Percentiles rank a stretch among this genome's conserved stretches.
phyloP scores from a whole-genome alignment of 2,329 filamentous ascomycete species.

The Trichoderma koningii region DNA sequence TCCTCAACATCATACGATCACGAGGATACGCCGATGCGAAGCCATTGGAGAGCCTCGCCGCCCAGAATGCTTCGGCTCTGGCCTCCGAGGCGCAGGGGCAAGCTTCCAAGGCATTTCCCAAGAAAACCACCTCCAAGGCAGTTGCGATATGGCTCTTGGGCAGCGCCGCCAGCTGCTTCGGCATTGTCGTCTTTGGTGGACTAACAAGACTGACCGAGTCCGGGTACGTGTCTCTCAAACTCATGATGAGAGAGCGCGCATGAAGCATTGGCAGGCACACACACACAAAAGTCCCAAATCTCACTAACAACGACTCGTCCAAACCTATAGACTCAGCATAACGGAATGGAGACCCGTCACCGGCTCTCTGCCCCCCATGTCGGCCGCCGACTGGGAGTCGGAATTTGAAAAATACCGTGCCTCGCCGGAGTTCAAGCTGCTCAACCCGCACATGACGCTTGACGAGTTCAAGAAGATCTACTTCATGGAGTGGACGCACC shows the following conservation, averaged over 20 bases:
- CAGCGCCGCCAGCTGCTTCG: slow-evolving; percentile 91
- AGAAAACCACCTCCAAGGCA: slow-evolving; percentile 69
- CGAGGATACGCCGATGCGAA: slow-evolving; percentile 43
- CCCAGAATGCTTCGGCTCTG: slow-evolving; percentile 33
- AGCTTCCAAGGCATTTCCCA: slow-evolving; percentile 51
- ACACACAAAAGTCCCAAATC: too few relatives aligned
- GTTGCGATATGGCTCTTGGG: slow-evolving; percentile 93
- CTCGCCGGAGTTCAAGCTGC: slow-evolving; percentile 86
- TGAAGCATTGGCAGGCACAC: neutral
- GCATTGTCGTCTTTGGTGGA: slow-evolving; percentile 93
- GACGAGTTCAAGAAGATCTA: slow-evolving; percentile 98
- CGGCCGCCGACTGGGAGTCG: slow-evolving; percentile 78
- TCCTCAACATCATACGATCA: slow-evolving; percentile 46
- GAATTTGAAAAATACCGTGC: slow-evolving; percentile 92
- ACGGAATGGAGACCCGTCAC: slow-evolving; percentile 99
- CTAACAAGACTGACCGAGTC: slow-evolving; percentile 94
- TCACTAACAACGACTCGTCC: neutral
- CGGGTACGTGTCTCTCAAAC: slow-evolving; percentile 60
- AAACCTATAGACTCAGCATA: slow-evolving; percentile 73
- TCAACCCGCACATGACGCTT: slow-evolving; percentile 92
- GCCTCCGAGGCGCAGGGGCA: slow-evolving; percentile 29
- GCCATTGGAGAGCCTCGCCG: slow-evolving; percentile 36
- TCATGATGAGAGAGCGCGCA: too few relatives aligned
- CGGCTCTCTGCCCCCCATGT: slow-evolving; percentile 82
- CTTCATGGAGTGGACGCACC: slow-evolving; percentile 98